Evolutionary conservation across 257 asterid genomes (phyloP), one percentile per base, ranked within the genome.

Genomic region (Forsythia suspensa): DNA sequence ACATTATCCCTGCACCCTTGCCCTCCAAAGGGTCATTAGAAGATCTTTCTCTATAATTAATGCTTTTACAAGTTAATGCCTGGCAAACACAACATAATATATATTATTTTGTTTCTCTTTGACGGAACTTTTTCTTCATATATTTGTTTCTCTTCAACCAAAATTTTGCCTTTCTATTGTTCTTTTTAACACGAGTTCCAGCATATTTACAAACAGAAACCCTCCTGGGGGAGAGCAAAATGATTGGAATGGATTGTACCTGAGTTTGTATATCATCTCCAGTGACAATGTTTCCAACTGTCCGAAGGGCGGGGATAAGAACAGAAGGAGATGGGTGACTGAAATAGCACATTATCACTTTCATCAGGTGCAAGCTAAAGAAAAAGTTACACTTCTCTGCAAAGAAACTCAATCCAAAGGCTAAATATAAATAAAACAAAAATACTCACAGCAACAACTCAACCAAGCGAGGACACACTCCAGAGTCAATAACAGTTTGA

Each of bases 201-300:
- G 15, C 73, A 67, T 46, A 42, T 12, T 15, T 5, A 13, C 4
- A 76, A 73, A 73, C 29, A 44, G 7, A 38, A 57, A 57, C 66
- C 12, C 12, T 57, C 11, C 34, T 57, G 36, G 21, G 3, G 34
- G 34, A 57, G 29, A 20, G 66, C 11, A 57, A 29, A 34, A 70
- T 68, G 57, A 51, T 41, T 46, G 37, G 8, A 57, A 20, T 40
- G 0, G 24, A 70, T 6, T 51, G 51, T 89, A 92, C 98, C 98
- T 94, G 94, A 77, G 98, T 94, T 82, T 94, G 98, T 36, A 79
- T 34, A 87, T 94, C 98, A 91, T 94, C 97, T 81, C 98, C 98
- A 1, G 98, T 94, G 48, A 94, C 97, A 87, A 94, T 92, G 83
- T 94, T 94, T 66, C 98, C 97, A 87, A 92, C 94, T 3, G 98